These are phyloP conservation scores for Tephrocybe sp. DNA, from an alignment of 768 basidiomycete species.

Conservation along the genomic window DNA sequence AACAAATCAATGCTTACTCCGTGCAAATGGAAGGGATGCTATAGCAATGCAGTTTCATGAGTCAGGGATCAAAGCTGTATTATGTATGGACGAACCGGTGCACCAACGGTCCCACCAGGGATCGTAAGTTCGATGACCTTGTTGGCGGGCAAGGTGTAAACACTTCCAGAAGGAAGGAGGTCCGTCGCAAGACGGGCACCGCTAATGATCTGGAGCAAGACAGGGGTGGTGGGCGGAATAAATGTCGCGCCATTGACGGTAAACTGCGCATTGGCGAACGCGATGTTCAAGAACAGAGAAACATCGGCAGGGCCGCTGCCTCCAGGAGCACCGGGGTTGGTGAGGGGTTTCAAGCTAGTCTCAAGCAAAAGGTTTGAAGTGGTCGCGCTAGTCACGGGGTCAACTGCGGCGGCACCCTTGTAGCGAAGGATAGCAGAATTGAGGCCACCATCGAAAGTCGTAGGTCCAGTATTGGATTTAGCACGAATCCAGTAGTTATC, in stretches of 20 bases:
- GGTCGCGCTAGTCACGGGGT: slow-evolving; percentile 29
- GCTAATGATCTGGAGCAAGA: slow-evolving; percentile 57
- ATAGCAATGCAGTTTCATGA: background rate
- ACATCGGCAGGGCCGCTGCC: slow-evolving; percentile 20
- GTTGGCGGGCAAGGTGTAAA: slow-evolving; percentile 45
- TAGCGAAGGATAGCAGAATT: slow-evolving; percentile 52
- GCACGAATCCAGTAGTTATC: slow-evolving; percentile 57
- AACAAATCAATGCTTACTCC: slow-evolving; percentile 20
- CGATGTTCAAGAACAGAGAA: slow-evolving; percentile 16
- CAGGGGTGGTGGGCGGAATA: slow-evolving; percentile 31
- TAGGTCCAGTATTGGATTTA: slow-evolving; percentile 19
- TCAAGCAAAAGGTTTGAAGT: slow-evolving; percentile 27
- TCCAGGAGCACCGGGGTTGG: slow-evolving; percentile 13
- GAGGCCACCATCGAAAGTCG: slow-evolving; percentile 32
- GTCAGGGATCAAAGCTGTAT: background rate
- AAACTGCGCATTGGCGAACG: slow-evolving; percentile 19
- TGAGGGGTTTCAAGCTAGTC: slow-evolving; percentile 13
- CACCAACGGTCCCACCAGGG: slow-evolving; percentile 29
- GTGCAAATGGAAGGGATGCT: slow-evolving; percentile 30
- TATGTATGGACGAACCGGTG: slow-evolving; percentile 24
- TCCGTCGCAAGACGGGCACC: slow-evolving; percentile 44
- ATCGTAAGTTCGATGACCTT: slow-evolving; percentile 42
- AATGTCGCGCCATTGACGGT: slow-evolving; percentile 30
- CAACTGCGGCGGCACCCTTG: slow-evolving; percentile 33
- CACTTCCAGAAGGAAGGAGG: slow-evolving; percentile 43